phyloP scores from a whole-genome alignment of 176 grass and related monocot genomes.

The Oryza glumipatula region DNA sequence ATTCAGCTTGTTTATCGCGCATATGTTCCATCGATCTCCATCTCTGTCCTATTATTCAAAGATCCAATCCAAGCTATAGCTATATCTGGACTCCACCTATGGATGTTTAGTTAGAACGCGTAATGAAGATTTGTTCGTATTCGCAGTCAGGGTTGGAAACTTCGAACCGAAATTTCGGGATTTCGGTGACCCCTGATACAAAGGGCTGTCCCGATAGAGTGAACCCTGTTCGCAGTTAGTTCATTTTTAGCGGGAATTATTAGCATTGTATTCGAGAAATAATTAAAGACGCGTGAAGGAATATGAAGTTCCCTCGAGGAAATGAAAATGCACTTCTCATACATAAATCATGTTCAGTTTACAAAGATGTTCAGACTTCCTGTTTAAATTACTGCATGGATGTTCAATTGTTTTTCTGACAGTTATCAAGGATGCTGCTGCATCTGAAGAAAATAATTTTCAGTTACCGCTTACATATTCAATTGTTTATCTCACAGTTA shows the following conservation, averaged over 20 bases:
- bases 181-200: too few species aligned
- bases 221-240: too few species aligned
- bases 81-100: neutral
- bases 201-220: too few species aligned
- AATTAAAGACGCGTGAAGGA: too few species aligned
- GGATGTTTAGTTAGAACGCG: neutral
- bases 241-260: too few species aligned
- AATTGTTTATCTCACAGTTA: neutral
- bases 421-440: neutral
- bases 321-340: too few species aligned
- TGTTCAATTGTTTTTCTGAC: neutral
- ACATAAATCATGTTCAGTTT: too few species aligned
- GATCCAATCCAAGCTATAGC: slow-evolving; percentile 10
- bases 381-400: neutral
- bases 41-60: neutral
- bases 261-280: neutral
- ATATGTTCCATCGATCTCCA: slow-evolving; percentile 23
- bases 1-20: slow-evolving; percentile 13
- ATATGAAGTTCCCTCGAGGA: too few species aligned
- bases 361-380: neutral
- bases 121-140: neutral
- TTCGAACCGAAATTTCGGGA: too few species aligned
- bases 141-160: too few species aligned
- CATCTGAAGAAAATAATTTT: too few species aligned
- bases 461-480: too few species aligned